phyloP scores from a whole-genome alignment of 352 stramenopile genomes.

The Phytopythium aichiense region DNA sequence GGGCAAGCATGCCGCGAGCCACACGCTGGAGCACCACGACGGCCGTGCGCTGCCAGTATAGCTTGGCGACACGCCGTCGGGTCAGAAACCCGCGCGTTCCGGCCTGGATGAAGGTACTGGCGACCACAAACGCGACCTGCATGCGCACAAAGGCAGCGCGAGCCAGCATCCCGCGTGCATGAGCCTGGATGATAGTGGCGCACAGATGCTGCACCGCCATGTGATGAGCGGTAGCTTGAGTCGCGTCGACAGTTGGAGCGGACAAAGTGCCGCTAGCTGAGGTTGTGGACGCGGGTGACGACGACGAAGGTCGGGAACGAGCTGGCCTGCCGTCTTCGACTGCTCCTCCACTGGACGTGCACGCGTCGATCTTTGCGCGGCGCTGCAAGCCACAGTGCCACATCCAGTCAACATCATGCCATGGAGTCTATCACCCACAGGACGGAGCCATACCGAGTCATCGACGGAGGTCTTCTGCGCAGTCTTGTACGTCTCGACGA shows the following conservation, averaged over 20 bases:
- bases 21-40: constrained; percentile 55
- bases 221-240: constrained; percentile 13
- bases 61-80: constrained; percentile 47
- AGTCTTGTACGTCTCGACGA: constrained; percentile 67
- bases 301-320: neutral
- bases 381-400: constrained; percentile 10
- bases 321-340: neutral
- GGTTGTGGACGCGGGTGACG: neutral
- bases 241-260: neutral
- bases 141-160: constrained; percentile 46
- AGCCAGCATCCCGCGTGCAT: constrained; percentile 66
- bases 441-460: constrained; percentile 9
- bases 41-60: constrained; percentile 66
- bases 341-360: neutral
- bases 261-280: neutral
- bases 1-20: constrained; percentile 48
- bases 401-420: neutral
- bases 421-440: neutral
- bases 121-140: constrained; percentile 64
- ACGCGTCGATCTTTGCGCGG: constrained; percentile 16
- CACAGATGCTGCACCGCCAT: constrained; percentile 61
- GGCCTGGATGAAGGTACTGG: constrained; percentile 77
- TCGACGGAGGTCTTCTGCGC: constrained; percentile 56
- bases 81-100: constrained; percentile 63
- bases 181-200: constrained; percentile 74